These are phyloP conservation scores for Corymbia citriodora DNA, from an alignment of 441 rosid species.

Conservation along the genomic window DNA sequence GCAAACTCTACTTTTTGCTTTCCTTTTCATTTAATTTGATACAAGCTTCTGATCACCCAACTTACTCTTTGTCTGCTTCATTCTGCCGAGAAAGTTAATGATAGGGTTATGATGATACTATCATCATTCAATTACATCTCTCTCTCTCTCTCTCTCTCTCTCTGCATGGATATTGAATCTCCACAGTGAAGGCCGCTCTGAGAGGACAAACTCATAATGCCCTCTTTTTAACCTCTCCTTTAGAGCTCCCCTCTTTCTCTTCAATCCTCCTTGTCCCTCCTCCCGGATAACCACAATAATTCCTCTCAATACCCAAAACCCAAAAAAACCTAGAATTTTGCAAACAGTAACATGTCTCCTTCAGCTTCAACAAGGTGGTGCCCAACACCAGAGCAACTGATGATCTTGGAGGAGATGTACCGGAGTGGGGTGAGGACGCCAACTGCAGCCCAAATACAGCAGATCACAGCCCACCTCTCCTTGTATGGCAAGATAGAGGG, in stretches of 20 bases:
- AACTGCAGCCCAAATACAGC: conserved; percentile 73
- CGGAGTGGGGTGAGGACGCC: conserved; percentile 79
- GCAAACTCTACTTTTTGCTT: neutral
- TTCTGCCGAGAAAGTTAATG: conserved; percentile 16
- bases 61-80: conserved; percentile 5
- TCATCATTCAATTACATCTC: conserved; percentile 23
- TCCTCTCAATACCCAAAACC: neutral
- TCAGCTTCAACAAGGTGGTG: conserved; percentile 81
- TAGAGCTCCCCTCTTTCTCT: conserved; percentile 4
- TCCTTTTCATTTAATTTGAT: neutral
- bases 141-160: conserved; percentile 12
- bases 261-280: conserved; percentile 16
- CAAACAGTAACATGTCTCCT: conserved; percentile 40
- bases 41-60: neutral
- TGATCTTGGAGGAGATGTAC: conserved; percentile 84
- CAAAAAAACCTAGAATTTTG: neutral
- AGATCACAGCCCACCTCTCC: conserved; percentile 74
- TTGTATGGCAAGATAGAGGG: conserved; percentile 56
- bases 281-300: neutral
- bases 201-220: conserved; percentile 30
- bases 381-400: conserved; percentile 91
- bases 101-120: conserved; percentile 50
- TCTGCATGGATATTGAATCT: conserved; percentile 19
- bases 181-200: conserved; percentile 26
- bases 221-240: conserved; percentile 4